These are phyloP conservation scores for Thalassiosira exigua DNA, from an alignment of 352 stramenopile genomes.

Conservation along the genomic window DNA sequence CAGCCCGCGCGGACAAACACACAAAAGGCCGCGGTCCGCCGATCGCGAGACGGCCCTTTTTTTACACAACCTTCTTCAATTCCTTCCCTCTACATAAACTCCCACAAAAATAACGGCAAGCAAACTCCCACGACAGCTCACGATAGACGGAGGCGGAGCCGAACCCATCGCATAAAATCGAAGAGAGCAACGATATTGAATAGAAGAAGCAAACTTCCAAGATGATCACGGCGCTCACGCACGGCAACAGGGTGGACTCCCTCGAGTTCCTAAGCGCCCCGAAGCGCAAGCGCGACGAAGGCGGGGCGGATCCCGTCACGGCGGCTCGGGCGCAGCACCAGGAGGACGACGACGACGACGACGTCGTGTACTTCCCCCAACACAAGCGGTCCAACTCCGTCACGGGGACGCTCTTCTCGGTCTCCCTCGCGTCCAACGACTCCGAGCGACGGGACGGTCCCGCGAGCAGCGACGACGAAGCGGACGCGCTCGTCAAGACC, in stretches of 20 bases:
- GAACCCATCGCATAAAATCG: too few relatives aligned
- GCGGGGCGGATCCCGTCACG: neutral
- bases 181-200: too few relatives aligned
- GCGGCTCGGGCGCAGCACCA: neutral
- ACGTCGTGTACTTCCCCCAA: neutral
- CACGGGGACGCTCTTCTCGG: neutral
- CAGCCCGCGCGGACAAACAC: too few relatives aligned
- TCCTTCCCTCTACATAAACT: too few relatives aligned
- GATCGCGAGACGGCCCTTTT: too few relatives aligned
- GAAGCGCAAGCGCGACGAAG: slow-evolving; percentile 26
- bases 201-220: too few relatives aligned
- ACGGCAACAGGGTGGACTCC: slow-evolving; percentile 8
- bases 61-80: too few relatives aligned
- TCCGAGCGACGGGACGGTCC: slow-evolving; percentile 29
- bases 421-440: slow-evolving; percentile 2
- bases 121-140: too few relatives aligned
- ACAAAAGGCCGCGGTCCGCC: too few relatives aligned
- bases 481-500: neutral
- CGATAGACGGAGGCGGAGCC: too few relatives aligned
- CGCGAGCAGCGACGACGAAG: slow-evolving; percentile 22
- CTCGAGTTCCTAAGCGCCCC: neutral
- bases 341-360: slow-evolving; percentile 7
- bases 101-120: too few relatives aligned
- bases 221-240: slow-evolving; percentile 23
- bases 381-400: slow-evolving; percentile 15